A percentile compares a stretch with the other conserved stretches of the same genome.
These are phyloP conservation scores for Mucor indicus DNA, from an alignment of 371 early-diverging fungal genomes.

Conservation along the genomic window DNA sequence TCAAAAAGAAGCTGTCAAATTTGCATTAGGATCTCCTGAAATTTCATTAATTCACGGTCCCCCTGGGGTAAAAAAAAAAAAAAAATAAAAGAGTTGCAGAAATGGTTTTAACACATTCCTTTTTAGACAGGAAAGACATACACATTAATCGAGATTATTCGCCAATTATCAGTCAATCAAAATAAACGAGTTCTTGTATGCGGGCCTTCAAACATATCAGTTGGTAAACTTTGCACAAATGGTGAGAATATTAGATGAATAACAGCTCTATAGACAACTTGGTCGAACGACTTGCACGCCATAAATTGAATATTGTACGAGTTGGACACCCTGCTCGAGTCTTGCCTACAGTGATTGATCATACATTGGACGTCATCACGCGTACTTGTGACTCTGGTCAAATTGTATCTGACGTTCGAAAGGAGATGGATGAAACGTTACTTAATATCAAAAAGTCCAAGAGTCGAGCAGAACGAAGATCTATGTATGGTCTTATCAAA, in stretches of 20 bases:
- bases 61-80: slow-evolving; percentile 53
- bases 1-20: slow-evolving; percentile 72
- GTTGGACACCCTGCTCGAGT: slow-evolving; percentile 88
- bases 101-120: background rate
- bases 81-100: background rate
- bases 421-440: slow-evolving; percentile 76
- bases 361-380: slow-evolving; percentile 69
- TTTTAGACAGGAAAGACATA: slow-evolving; percentile 89
- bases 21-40: slow-evolving; percentile 63
- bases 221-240: slow-evolving; percentile 51
- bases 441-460: slow-evolving; percentile 62
- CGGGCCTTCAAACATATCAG: slow-evolving; percentile 92
- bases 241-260: background rate
- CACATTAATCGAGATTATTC: slow-evolving; percentile 85
- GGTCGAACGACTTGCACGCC: slow-evolving; percentile 70
- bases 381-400: slow-evolving; percentile 74
- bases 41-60: slow-evolving; percentile 87
- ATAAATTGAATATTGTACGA: slow-evolving; percentile 69
- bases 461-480: slow-evolving; percentile 62
- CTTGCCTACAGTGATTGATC: slow-evolving; percentile 65
- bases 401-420: slow-evolving; percentile 74
- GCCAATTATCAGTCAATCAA: slow-evolving; percentile 64
- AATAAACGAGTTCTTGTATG: slow-evolving; percentile 83
- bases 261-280: slow-evolving; percentile 62
- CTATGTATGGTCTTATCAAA: slow-evolving; percentile 65